Evolutionary conservation across 2,329 filamentous ascomycete species (phyloP).

Genomic region (Botrytis hyacinthi): DNA sequence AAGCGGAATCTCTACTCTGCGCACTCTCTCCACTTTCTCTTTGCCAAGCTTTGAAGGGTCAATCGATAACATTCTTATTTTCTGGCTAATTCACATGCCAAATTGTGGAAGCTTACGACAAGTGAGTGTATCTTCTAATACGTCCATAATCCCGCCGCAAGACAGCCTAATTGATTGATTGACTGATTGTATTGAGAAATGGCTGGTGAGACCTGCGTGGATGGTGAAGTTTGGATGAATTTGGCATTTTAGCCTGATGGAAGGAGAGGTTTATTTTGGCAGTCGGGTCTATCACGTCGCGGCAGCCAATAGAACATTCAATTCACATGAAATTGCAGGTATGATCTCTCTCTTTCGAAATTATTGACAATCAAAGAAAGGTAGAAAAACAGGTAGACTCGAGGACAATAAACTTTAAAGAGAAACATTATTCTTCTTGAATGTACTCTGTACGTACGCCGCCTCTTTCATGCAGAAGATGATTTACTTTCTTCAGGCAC

Average conservation of each 20-base stretch:
- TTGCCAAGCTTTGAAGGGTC: conserved; percentile 7
- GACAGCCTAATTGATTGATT: background rate
- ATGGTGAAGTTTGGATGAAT: background rate
- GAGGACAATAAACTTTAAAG: background rate
- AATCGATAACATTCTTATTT: background rate
- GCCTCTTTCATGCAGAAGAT: background rate
- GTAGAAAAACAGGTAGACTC: background rate
- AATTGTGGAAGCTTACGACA: background rate
- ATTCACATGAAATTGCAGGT: background rate
- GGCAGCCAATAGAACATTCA: background rate
- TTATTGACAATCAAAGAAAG: background rate
- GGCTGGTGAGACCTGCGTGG: background rate
- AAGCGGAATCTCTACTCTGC: conserved; percentile 2
- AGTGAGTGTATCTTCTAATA: background rate
- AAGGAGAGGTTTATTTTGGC: background rate
- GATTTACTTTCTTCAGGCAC: background rate
- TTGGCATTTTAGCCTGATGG: background rate
- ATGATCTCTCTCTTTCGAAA: background rate
- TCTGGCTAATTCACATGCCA: background rate
- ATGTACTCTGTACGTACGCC: background rate
- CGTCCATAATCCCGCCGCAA: background rate
- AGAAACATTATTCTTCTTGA: background rate
- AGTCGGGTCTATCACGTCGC: conserved; percentile 8
- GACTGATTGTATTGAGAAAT: background rate
- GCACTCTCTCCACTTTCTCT: background rate